Evolutionary conservation across 1,284 basidiomycete species (phyloP), one percentile per base, ranked within the genome.

Genomic region (Microbotryum lychnidis-dioicae): DNA sequence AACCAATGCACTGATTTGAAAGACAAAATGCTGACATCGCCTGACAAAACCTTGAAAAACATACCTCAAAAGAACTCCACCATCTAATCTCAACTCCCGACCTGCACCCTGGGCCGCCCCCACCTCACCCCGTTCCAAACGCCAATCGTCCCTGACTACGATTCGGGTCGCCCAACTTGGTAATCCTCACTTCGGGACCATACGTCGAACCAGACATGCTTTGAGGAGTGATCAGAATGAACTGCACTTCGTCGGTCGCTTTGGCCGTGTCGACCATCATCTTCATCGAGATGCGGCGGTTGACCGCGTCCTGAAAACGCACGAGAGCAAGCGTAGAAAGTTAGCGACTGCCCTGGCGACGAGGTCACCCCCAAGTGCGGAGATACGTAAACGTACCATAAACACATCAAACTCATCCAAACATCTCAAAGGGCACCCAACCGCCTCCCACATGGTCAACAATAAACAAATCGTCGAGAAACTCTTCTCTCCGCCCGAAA

Each of bases 401-500:
- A 65, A 69, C 42, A 65, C 64, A 37, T 69, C 68, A 29, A 67
- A 78, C 80, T 72, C 76, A 86, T 94, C 93, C 42, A 98, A 82
- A 72, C 94, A 98, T 62, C 94, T 81, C 57, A 99, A 82, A 0
- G 93, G 94, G 74, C 92, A 94, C 1, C 88, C 87, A 60, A 94
- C 90, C 12, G 90, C 86, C 71, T 96, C 89, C 96, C 96, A 99
- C 50, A 99, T 79, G 7, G 96, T 86, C 33, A 97, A 78, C 55
- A 99, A 78, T 57, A 99, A 76, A 69, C 91, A 94, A 66, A 97
- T 91, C 0, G 96, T 98, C 7, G 91, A 89, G 77, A 96, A 99
- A 6, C 91, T 94, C 73, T 97, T 94, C 76, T 98, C 94, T 49
- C 94, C 93, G 54, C 93, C 93, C 1, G 78, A 79, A 45, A 98